Evolutionary conservation across 768 basidiomycete genomes (phyloP).

Genomic region (Termitomyces sp.): DNA sequence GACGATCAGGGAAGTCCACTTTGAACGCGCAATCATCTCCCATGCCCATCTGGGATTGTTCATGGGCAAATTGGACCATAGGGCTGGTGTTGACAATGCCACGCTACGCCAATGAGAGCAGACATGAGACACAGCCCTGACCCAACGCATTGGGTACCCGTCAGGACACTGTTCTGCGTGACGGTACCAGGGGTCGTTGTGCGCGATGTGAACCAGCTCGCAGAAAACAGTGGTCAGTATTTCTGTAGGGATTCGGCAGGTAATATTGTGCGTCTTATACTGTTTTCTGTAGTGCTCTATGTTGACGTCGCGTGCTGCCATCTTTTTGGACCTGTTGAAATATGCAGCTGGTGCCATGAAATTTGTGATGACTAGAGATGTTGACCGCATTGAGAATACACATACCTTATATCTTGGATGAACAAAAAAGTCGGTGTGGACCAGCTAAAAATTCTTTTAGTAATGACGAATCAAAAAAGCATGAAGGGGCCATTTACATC

Average conservation of each 20-base stretch:
- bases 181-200: background rate
- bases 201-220: background rate
- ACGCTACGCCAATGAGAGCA: conserved; percentile 3
- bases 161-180: background rate
- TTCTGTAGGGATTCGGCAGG: background rate
- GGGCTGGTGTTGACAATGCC: background rate
- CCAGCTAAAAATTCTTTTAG: background rate
- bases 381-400: background rate
- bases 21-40: conserved; percentile 1
- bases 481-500: background rate
- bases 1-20: background rate
- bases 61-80: conserved; percentile 1
- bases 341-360: background rate
- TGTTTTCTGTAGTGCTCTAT: background rate
- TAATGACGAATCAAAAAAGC: background rate
- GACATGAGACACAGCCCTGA: background rate
- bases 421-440: background rate
- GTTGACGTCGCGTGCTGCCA: background rate
- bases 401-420: background rate
- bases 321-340: background rate
- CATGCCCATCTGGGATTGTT: background rate
- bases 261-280: background rate
- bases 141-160: background rate
- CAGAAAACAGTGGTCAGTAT: background rate
- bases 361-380: background rate